Base-by-base conservation (phyloP, 2,329 filamentous ascomycete species). In the Pseudocercospora fuligena region DNA sequence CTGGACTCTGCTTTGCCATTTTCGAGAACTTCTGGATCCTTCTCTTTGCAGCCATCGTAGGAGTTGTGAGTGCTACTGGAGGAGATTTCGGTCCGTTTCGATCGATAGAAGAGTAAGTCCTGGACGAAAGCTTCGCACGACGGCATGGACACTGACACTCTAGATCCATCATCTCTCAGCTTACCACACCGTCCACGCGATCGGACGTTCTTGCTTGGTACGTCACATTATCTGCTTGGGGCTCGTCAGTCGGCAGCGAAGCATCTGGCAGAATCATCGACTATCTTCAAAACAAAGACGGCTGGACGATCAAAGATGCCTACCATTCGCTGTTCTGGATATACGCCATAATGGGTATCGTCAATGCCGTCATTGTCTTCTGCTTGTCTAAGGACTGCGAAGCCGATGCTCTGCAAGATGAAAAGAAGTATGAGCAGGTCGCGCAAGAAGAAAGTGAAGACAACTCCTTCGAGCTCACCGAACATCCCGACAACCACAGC, bases 141-240 rank as follows among this genome's bases (percentile, higher is more conserved):
- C 9, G 12, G 14, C 36, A 46, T 14, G 23, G 9, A 23, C 29
- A 31, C 66, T 68, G 27, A 68, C 21, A 51, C 14, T 16, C 7
- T 21, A 68, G 66, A 36, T 88, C 85, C 0, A 87, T 86, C 36
- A 74, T 90, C 7, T 86, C 87, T 5, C 87, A 90, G 73, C 80
- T 90, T 53, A 89, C 87, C 0, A 82, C 79, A 0, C 81, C 84
- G 0, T 77, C 81, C 31, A 85, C 83, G 0, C 80, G 89, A 56
- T 80, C 87, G 14, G 88, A 90, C 76, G 87, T 91, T n/a, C 80
- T 90, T 66, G 84, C 86, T 8, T 91, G 89, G 89, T 89, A 91
- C 72, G 84, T 89, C 47, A 87, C 85, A 16, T 81, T 80, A 2
- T 84, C 86, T 0, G 83, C 83, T n/a, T 77, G 88, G 1, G 87